Percentiles rank a stretch among this genome's conserved stretches.
phyloP scores from a whole-genome alignment of 2,329 filamentous ascomycete species.

The Botrytis sinoallii region DNA sequence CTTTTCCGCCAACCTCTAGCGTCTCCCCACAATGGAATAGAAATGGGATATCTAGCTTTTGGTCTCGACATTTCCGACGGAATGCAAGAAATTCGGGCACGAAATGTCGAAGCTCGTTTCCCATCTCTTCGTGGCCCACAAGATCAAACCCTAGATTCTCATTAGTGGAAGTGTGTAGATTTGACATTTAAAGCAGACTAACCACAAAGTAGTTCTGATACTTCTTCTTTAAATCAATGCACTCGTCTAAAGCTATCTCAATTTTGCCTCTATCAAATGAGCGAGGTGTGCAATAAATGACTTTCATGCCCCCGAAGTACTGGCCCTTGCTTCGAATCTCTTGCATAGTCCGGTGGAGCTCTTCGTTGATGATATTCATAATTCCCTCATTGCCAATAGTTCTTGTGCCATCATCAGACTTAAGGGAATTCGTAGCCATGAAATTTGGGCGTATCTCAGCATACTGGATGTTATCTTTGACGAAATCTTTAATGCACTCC shows the following conservation, averaged over 20 bases:
- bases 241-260: conserved; percentile 55
- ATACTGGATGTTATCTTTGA: conserved; percentile 65
- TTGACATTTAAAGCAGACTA: conserved; percentile 33
- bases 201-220: conserved; percentile 63
- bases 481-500: conserved; percentile 58
- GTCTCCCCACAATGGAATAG: conserved; percentile 77
- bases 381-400: conserved; percentile 56
- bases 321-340: conserved; percentile 41
- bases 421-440: conserved; percentile 60
- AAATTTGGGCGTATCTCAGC: conserved; percentile 70
- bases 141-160: conserved; percentile 60
- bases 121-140: conserved; percentile 62
- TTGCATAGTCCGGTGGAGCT: conserved; percentile 48
- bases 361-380: conserved; percentile 57
- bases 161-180: background rate
- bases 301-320: conserved; percentile 62
- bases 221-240: conserved; percentile 55
- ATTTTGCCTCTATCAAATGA: conserved; percentile 53
- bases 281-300: conserved; percentile 69
- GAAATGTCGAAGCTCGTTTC: conserved; percentile 58
- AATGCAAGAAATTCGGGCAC: conserved; percentile 56
- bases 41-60: conserved; percentile 61
- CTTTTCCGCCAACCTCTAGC: conserved; percentile 60
- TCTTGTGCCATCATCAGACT: conserved; percentile 51
- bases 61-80: conserved; percentile 47